phyloP scores from a whole-genome alignment of 768 basidiomycete species.

The Tephrocybe sp. region DNA sequence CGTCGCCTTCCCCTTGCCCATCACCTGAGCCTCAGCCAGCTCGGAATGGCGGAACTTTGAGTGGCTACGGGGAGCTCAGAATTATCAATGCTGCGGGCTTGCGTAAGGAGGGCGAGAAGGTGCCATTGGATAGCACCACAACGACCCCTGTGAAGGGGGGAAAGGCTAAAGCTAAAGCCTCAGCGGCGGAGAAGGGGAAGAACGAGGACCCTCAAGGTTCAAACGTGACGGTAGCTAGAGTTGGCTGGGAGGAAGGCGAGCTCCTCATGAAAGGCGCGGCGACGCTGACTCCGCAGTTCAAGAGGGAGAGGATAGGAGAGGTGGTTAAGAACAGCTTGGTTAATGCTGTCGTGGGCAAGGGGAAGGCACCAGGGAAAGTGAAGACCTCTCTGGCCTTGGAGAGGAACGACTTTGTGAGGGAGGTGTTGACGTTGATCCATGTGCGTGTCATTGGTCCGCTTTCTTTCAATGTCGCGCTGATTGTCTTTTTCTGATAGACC shows the following conservation, averaged over 20 bases:
- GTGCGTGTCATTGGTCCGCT: conserved; percentile 37
- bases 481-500: conserved; percentile 38
- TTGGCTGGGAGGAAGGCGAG: not conserved
- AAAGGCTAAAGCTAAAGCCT: conserved; percentile 23
- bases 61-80: too few relatives aligned
- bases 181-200: too few relatives aligned
- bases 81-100: not conserved
- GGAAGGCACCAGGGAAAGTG: conserved; percentile 7
- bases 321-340: conserved; percentile 30
- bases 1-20: conserved; percentile 14
- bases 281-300: conserved; percentile 10
- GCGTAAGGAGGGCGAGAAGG: not conserved
- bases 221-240: not conserved
- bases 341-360: conserved; percentile 21
- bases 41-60: too few relatives aligned
- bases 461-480: not conserved
- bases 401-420: conserved; percentile 58
- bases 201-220: not conserved
- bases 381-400: conserved; percentile 33
- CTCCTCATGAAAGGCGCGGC: not conserved
- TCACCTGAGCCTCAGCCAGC: conserved; percentile 4
- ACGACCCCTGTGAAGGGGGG: not conserved
- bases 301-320: conserved; percentile 17
- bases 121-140: not conserved
- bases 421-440: conserved; percentile 61